Base-by-base conservation (phyloP, 2,329 filamentous ascomycete species). In the Zarea fungicola region DNA sequence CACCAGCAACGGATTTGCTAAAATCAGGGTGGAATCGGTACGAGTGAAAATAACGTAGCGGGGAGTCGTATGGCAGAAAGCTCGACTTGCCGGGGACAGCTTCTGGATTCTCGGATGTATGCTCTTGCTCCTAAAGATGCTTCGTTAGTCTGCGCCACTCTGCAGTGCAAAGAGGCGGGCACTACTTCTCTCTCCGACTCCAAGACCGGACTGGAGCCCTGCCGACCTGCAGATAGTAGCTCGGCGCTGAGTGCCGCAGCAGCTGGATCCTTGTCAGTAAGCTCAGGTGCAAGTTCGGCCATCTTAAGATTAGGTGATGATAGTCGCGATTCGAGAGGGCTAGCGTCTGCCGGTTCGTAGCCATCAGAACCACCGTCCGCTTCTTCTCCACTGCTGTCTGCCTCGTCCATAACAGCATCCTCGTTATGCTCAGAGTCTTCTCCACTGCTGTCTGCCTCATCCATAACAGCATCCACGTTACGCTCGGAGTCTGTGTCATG, bases 1-100 rank as follows among this genome's bases (percentile, higher is more conserved):
- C 92, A 54, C 84, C 85, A 49, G 80, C 65, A 50, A 96, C 83
- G 49, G 80, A 73, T 42, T 85, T 67, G 55, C 75, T 72, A 68
- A 84, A 97, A 44, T 80, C 74, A 26, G 89, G 88, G 63, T 97
- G 91, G 64, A 92, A 96, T 58, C 92, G 89, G 69, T 88, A 99
- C 31, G 88, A 85, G 65, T 83, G 89, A 67, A 97, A 96, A 58
- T 80, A 79, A 57, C 80, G 82, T 52, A 99, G 74, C 26, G 90
- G 87, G 62, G 89, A 95, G 62, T 87, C 77, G 68, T 99, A 99
- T 3, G 89, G 83, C 28, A 65, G 48, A 50, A 68, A 70, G 25
- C 56, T 40, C 8, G 48, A 16, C 35, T 40, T 42, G 14, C 11
- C 23, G n/a, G 29, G 14, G 9, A 23, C 29, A 23, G 16, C 11